Evolutionary conservation across 176 grass and related monocot species (phyloP), one percentile per base, ranked within the genome.

Genomic region (Ampelocalamus luodianensis): DNA sequence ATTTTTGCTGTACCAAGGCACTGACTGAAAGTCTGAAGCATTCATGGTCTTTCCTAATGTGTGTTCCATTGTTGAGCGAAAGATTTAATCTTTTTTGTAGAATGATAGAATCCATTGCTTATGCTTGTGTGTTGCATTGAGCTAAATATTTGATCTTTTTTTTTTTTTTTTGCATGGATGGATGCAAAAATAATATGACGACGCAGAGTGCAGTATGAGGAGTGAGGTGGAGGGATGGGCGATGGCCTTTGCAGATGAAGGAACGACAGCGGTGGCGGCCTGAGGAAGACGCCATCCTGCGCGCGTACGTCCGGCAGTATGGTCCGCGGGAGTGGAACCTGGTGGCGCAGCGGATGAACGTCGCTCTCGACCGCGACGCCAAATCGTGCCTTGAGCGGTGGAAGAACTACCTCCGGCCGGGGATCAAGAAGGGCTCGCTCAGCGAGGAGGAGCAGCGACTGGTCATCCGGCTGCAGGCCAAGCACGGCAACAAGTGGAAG

Each of bases 401-500:
- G 97, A 99, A 99, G 91, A 99, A 99, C 88, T 99, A 99, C 81
- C 97, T 96, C 40, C 88, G 91, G 0, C 97, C 93, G 0, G 97
- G 97, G 1, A 96, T 96, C 84, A 99, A 99, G 86, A 99, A 99
- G 42, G 97, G 97, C 0, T 94, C 93, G 1, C 91, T 99, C 46
- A 87, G 93, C 11, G 97, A 99, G 51, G 97, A 99, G 39, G 97
- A 99, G 90, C 97, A 99, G 81, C 93, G 85, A 0, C 93, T 94
- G 0, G 93, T 99, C 1, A 96, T 96, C 87, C 65, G 82, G 0
- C 90, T 99, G 3, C 97, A 98, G 86, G 93, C 89, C 5, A 99
- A 99, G 88, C 97, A 99, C 93, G 97, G 97, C 50, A 99, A 99
- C 82, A 99, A 99, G 97, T 99, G 93, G 97, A 99, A 96, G 91